These are phyloP conservation scores for Trichoderma orchidacearum DNA, from an alignment of 495 filamentous ascomycete genomes.

Conservation along the genomic window DNA sequence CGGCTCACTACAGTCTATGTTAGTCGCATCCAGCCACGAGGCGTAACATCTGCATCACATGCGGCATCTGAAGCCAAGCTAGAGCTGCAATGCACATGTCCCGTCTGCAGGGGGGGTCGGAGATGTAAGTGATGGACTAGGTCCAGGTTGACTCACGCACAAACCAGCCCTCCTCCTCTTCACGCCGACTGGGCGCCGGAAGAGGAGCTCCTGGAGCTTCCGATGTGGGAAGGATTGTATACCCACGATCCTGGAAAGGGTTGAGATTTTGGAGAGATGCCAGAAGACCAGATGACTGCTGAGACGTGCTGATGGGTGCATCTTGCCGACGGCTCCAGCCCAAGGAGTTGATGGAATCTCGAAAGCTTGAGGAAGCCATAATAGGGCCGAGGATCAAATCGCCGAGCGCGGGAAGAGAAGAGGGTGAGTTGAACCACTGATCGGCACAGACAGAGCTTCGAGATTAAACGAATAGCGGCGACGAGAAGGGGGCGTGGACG, in stretches of 20 bases:
- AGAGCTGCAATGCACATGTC: slow-evolving; percentile 21
- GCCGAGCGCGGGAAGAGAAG: neutral
- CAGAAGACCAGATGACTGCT: slow-evolving; percentile 52
- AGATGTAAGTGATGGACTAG: slow-evolving; percentile 8
- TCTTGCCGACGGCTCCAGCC: slow-evolving; percentile 88
- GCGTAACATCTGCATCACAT: slow-evolving; percentile 3
- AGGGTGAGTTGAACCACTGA: neutral
- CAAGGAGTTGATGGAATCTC: slow-evolving; percentile 85
- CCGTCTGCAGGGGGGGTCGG: slow-evolving; percentile 13
- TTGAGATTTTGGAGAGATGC: slow-evolving; percentile 76
- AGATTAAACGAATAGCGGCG: neutral
- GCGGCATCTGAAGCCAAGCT: neutral
- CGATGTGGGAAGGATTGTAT: slow-evolving; percentile 80
- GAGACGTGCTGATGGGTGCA: slow-evolving; percentile 60
- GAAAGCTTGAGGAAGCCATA: slow-evolving; percentile 87
- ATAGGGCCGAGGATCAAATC: slow-evolving; percentile 5
- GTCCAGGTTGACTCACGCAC: slow-evolving; percentile 60
- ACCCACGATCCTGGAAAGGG: slow-evolving; percentile 77
- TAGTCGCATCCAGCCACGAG: slow-evolving; percentile 10
- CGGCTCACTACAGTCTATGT: slow-evolving; percentile 60
- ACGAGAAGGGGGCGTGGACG: neutral
- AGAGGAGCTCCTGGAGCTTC: slow-evolving; percentile 76
- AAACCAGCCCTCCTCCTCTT: slow-evolving; percentile 94
- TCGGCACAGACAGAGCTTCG: neutral
- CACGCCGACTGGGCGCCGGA: slow-evolving; percentile 69